These are phyloP conservation scores for Myriosclerotinia duriaeana DNA, from an alignment of 2,329 filamentous ascomycete genomes.

Conservation along the genomic window DNA sequence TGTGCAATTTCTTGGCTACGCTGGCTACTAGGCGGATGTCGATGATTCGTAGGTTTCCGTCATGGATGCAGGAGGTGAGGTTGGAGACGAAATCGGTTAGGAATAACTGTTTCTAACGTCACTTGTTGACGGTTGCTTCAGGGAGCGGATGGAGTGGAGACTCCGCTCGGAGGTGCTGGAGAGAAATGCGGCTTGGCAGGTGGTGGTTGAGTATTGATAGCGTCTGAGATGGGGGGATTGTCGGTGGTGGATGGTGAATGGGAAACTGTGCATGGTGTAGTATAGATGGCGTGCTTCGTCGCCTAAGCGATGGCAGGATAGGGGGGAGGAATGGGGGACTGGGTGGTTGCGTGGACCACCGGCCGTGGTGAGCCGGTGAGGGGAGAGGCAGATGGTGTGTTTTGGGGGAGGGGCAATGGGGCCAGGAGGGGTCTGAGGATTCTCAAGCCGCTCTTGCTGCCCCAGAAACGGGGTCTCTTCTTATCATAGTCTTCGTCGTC, in stretches of 20 bases:
- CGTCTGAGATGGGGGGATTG: background rate
- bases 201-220: no score
- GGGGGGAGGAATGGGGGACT: constrained; percentile 33
- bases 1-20: background rate
- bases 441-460: no score
- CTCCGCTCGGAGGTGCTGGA: constrained; percentile 28
- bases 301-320: constrained; percentile 35
- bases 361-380: background rate
- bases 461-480: no score
- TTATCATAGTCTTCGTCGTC: no score
- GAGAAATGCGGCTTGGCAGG: constrained; percentile 21
- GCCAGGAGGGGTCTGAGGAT: background rate
- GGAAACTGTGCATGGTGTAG: constrained; percentile 35
- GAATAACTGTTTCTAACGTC: constrained; percentile 32
- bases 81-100: constrained; percentile 29
- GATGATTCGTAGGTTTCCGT: constrained; percentile 35
- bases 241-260: constrained; percentile 21
- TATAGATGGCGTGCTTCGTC: constrained; percentile 36
- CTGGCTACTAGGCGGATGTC: constrained; percentile 25
- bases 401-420: constrained; percentile 9
- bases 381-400: background rate
- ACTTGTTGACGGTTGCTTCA: constrained; percentile 31
- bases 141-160: constrained; percentile 28
- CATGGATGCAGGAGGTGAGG: constrained; percentile 35
- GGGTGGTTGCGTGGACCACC: background rate